phyloP scores from a whole-genome alignment of 106 monocot species.

The Dendrobium nobile region DNA sequence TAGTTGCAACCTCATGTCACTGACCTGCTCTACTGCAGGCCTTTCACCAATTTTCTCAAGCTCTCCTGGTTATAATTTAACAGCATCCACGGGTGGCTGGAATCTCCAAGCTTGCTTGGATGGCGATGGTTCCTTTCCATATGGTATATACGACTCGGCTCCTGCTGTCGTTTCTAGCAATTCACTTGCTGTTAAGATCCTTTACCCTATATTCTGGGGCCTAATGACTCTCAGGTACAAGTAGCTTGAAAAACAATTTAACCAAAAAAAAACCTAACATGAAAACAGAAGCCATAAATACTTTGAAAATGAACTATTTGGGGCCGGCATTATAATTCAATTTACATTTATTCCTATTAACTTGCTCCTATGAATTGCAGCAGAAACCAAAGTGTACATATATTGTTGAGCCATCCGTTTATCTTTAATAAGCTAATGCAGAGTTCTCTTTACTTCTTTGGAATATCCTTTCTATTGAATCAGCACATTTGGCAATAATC shows the following conservation, averaged over 20 bases:
- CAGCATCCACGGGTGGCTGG: conserved; percentile 5
- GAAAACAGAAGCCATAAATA: not conserved
- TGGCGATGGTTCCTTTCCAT: conserved; percentile 51
- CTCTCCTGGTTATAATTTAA: conserved; percentile 18
- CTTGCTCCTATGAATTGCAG: no score
- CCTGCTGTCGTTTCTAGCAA: conserved; percentile 78
- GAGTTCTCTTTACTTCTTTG: conserved; percentile 2
- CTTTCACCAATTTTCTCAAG: conserved; percentile 19
- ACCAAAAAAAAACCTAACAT: not conserved
- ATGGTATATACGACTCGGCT: conserved; percentile 72
- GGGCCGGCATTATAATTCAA: no score
- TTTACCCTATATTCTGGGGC: conserved; percentile 96
- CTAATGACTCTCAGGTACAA: conserved; percentile 89
- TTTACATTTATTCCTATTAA: no score
- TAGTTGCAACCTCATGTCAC: conserved; percentile 48
- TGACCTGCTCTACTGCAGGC: conserved; percentile 48
- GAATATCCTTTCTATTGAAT: conserved; percentile 1
- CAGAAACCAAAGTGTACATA: not conserved
- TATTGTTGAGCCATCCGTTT: not conserved
- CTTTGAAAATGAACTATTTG: not conserved
- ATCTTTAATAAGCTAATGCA: not conserved
- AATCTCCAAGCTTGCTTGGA: conserved; percentile 45
- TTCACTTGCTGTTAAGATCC: conserved; percentile 80
- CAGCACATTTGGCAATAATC: conserved; percentile 93
- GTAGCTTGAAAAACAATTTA: conserved; percentile 3